Conservation (phyloP, 495 filamentous ascomycete species). For the Neurospora intermedia region DNA sequence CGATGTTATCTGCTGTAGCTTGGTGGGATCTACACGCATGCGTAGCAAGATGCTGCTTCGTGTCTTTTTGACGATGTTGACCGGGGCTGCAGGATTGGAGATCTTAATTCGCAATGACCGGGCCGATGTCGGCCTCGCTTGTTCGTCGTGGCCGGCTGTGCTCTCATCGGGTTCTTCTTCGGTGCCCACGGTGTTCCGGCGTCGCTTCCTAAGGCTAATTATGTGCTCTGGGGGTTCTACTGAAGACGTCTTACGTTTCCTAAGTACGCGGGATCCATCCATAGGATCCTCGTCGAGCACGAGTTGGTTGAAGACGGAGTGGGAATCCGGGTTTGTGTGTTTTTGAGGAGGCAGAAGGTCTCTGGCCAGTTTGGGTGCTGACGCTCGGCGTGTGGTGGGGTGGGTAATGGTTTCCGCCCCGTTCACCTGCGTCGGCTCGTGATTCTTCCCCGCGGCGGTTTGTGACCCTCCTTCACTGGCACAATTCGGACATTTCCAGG, state of each 20-base stretch:
- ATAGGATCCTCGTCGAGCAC: conserved; percentile 71
- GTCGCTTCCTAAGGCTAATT: conserved; percentile 33
- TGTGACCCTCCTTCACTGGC: conserved; percentile 52
- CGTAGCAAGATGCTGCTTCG: conserved; percentile 26
- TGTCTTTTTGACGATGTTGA: conserved; percentile 27
- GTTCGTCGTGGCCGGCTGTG: conserved; percentile 14
- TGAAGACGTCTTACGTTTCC: conserved; percentile 72
- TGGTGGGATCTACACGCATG: conserved; percentile 49
- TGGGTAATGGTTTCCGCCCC: neutral
- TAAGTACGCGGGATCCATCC: conserved; percentile 74
- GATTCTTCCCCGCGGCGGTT: conserved; percentile 22
- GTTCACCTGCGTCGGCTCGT: conserved; percentile 24
- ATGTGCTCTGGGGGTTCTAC: conserved; percentile 32
- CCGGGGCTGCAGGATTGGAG: conserved; percentile 5
- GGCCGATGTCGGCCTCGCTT: conserved; percentile 24
- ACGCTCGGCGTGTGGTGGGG: conserved; percentile 30
- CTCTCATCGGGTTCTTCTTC: conserved; percentile 27
- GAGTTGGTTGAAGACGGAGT: conserved; percentile 75
- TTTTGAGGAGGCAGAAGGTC: conserved; percentile 69
- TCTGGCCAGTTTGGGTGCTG: conserved; percentile 48
- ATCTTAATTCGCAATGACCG: conserved; percentile 33
- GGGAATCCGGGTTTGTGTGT: conserved; percentile 62
- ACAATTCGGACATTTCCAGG: conserved; percentile 77
- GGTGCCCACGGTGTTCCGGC: conserved; percentile 22
- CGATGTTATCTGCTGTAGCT: conserved; percentile 50